These are phyloP conservation scores for Tuber brumale DNA, from an alignment of 495 filamentous ascomycete genomes.

Conservation along the genomic window DNA sequence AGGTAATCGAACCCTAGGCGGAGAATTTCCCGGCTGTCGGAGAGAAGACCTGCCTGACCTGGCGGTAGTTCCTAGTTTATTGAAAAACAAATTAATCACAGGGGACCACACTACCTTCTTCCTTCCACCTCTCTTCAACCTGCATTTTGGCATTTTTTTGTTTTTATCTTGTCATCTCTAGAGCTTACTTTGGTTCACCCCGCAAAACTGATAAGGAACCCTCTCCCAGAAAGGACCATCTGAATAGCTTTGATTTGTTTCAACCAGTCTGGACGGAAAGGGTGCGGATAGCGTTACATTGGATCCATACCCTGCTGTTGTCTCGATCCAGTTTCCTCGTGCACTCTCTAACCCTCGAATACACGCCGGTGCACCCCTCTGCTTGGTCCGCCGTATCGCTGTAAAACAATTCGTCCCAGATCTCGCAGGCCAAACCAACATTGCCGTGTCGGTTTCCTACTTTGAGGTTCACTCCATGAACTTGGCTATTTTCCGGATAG, in stretches of 20 bases:
- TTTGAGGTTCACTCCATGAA: background rate
- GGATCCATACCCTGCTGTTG: background rate
- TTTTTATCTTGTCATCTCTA: slow-evolving; percentile 6
- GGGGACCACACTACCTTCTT: background rate
- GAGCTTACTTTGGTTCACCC: slow-evolving; percentile 24
- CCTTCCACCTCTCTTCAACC: background rate
- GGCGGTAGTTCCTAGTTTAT: slow-evolving; percentile 12
- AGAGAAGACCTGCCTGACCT: slow-evolving; percentile 20
- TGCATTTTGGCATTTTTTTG: background rate
- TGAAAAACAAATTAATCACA: slow-evolving; percentile 20
- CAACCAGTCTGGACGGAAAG: slow-evolving; percentile 6
- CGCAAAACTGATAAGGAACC: slow-evolving; percentile 28
- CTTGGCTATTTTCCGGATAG: background rate
- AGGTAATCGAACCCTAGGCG: slow-evolving; percentile 33
- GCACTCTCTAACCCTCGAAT: background rate
- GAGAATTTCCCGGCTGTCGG: slow-evolving; percentile 38
- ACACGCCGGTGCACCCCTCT: background rate
- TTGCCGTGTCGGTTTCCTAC: background rate
- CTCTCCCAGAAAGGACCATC: slow-evolving; percentile 14
- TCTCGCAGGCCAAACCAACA: background rate
- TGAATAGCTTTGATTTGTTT: slow-evolving; percentile 18
- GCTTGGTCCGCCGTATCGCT: background rate
- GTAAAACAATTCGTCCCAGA: background rate
- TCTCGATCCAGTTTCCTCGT: background rate
- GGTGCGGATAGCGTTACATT: slow-evolving; percentile 14